A percentile compares a stretch with the other conserved stretches of the same genome.
These are phyloP conservation scores for Amanita muscaria DNA, from an alignment of 768 basidiomycete species.

Conservation along the genomic window DNA sequence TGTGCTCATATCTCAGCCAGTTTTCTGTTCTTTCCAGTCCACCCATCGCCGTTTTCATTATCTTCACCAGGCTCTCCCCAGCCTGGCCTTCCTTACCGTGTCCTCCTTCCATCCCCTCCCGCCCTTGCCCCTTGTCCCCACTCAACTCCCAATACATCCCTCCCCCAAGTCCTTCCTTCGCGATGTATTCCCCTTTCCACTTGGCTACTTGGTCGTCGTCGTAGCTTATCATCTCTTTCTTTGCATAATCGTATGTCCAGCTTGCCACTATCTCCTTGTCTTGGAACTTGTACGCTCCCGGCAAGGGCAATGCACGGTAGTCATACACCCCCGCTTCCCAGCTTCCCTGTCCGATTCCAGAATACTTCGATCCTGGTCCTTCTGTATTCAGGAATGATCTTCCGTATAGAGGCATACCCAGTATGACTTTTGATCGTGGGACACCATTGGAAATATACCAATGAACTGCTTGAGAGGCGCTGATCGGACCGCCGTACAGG, in stretches of 20 bases:
- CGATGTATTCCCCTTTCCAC: conserved; percentile 79
- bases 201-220: conserved; percentile 61
- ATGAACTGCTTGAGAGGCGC: conserved; percentile 51
- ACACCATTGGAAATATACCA: conserved; percentile 72
- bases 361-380: conserved; percentile 74
- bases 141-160: conserved; percentile 95
- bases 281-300: conserved; percentile 53
- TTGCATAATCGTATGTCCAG: conserved; percentile 73
- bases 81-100: conserved; percentile 67
- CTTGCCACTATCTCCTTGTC: conserved; percentile 68
- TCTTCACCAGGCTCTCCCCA: conserved; percentile 60
- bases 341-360: conserved; percentile 75
- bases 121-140: conserved; percentile 66
- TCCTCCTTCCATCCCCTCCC: conserved; percentile 69
- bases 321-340: conserved; percentile 95
- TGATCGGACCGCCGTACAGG: conserved; percentile 59
- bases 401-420: conserved; percentile 92
- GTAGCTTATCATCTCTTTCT: conserved; percentile 75
- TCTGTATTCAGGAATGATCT: conserved; percentile 80
- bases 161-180: conserved; percentile 68
- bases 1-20: conserved; percentile 72
- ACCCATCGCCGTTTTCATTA: conserved; percentile 76
- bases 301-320: conserved; percentile 81
- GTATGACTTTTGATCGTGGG: conserved; percentile 66
- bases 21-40: conserved; percentile 61